These are phyloP conservation scores for Passiflora organensis DNA, from an alignment of 345 rosid genomes.

Conservation along the genomic window DNA sequence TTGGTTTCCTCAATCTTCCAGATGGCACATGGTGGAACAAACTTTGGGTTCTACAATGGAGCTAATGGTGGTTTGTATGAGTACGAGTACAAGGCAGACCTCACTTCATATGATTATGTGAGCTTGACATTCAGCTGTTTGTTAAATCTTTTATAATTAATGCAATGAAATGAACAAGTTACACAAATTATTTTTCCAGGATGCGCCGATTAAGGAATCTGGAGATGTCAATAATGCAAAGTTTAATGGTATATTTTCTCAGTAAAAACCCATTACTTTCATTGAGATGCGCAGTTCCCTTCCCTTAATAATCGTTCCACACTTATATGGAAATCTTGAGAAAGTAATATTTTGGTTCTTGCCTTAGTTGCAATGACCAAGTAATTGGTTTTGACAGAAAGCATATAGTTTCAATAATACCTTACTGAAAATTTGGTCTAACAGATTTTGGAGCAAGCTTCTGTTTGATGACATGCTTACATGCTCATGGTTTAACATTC, in stretches of 20 bases:
- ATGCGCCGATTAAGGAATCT: conserved; percentile 88
- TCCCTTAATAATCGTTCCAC: no score
- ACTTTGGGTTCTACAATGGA: conserved; percentile 92
- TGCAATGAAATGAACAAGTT: conserved; percentile 10
- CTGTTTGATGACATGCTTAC: no score
- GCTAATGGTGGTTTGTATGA: conserved; percentile 71
- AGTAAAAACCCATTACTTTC: background rate
- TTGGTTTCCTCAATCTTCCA: conserved; percentile 27
- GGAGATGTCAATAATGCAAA: conserved; percentile 79
- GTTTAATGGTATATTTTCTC: conserved; percentile 50
- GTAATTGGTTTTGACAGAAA: no score
- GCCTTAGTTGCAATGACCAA: no score
- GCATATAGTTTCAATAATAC: no score
- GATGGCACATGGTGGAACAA: conserved; percentile 99
- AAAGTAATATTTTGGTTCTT: no score
- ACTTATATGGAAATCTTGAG: no score
- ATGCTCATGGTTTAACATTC: no score
- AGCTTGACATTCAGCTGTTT: conserved; percentile 14
- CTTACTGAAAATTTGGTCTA: no score
- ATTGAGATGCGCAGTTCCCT: no score
- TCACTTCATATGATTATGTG: conserved; percentile 95
- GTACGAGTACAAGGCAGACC: conserved; percentile 79
- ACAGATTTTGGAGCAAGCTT: no score
- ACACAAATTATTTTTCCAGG: conserved; percentile 39
- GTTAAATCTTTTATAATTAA: background rate